Base-by-base conservation (phyloP, 176 grass and related monocot species). In the Zea luxurians region DNA sequence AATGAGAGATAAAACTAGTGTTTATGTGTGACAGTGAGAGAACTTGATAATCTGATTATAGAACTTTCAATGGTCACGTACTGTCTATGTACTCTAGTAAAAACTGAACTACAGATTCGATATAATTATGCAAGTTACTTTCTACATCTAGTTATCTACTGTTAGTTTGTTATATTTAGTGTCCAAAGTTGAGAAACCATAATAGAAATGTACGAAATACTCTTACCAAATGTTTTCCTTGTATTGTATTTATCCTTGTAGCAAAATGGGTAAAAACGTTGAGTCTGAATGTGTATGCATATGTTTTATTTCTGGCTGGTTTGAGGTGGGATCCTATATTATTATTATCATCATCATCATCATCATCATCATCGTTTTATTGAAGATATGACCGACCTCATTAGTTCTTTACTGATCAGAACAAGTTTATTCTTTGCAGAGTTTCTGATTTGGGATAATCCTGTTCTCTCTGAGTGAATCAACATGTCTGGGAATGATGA, bases 401-500 rank as follows among this genome's bases (percentile, higher is more conserved):
- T 50, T 68, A 38, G 10, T 35, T 78, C 53, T 6, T 68, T 35
- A 35, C 34, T 73, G 16, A 87, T 1, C 13, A 73, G 5, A 66
- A 43, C 77, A 65, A 27, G 3, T 17, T 58, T 44, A 8, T 43
- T 78, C 18, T 16, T 46, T 74, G 17, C 61, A 88, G 86, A 10
- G 36, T 68, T 74, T 17, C 52, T 74, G 80, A 37, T 37, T 68
- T 38, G 20, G 16, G 40, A 42, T 44, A 64, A 27, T 71, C n/a
- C 27, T 27, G 27, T 37, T 81, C 13, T 46, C 20, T 17, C 67
- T 65, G 55, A 18, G 55, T 48, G n/a, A 21, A 58, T 36, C 73
- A 78, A 80, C 16, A 93, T 97, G 91, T 88, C 91, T 13, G 80
- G 74, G 66, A 89, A 91, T 44, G 84, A 90, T 57, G 87, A 88